Base-by-base conservation (phyloP, 2,329 filamentous ascomycete species). In the Colletotrichum aenigma region DNA sequence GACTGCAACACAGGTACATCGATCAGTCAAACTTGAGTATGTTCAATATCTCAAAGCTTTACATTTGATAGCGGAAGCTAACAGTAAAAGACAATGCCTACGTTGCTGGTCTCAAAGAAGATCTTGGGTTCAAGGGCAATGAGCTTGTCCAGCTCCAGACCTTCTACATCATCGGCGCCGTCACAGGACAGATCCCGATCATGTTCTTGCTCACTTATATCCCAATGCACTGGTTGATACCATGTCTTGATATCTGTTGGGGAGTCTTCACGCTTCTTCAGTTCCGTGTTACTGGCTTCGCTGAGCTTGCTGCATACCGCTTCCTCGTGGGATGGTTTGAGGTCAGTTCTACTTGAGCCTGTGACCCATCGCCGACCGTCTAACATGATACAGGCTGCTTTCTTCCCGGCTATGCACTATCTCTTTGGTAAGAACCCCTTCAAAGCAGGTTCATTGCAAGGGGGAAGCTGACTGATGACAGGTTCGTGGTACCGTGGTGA, bases 221-320 rank as follows among this genome's bases (percentile, higher is more conserved):
- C 81, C 82, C 6, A 36, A 79, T 26, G 78, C 80, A 69, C 79
- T 83, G 55, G 82, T 6, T 71, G 58, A 26, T 83, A 71, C 66
- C 81, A 77, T 66, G 72, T 80, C 6, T 75, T 76, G 89, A 91
- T 74, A 78, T 91, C 3, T 80, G 84, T 2, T 92, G 91, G 90
- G 89, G 89, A 0, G 80, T 91, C 34, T 89, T 92, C 75, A 92
- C 90, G 0, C 83, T 92, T 15, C 82, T 91, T 76, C 58, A 77
- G 74, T 55, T 58, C 78, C 65, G 77, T 52, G 16, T 78, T 75
- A 75, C 66, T 77, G 82, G 48, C 48, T 82, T 36, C 26, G 70
- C 30, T 36, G 78, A 38, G 71, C 84, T 75, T 10, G 74, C 74
- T 9, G 74, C 74, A 9, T 75, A 75, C 18, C 79, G 84, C 3